Base-by-base conservation (phyloP, 768 basidiomycete genomes). In the Favolaschia claudopus region DNA sequence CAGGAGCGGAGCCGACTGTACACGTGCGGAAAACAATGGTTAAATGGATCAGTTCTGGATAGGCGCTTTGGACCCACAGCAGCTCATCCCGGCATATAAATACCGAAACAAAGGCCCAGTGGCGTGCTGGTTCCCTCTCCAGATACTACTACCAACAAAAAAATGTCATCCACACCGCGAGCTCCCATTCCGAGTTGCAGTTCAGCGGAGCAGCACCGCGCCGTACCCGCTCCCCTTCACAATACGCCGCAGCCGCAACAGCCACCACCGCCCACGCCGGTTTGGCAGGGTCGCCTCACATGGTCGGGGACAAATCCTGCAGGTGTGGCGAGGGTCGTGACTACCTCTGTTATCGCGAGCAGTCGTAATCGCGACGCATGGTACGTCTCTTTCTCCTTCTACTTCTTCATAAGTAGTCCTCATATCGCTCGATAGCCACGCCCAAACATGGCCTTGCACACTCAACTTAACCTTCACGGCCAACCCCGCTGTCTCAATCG, bases 401-500 rank as follows among this genome's bases (percentile, higher is more conserved):
- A 33, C 32, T 33, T 37, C 50, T 40, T 48, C n/a, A n/a, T n/a
- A n/a, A n/a, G n/a, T 39, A 10, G 19, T 58, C 44, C 31, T 32
- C 1, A 53, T 34, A 29, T 6, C 17, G 15, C 51, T 52, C 37
- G 20, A 1, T 64, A 90, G 89, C 50, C 82, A 71, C 40, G 60
- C 78, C 7, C 76, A 83, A 2, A 81, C 76, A 0, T 89, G 87
- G 88, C 88, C 89, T 1, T 53, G 62, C 7, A 64, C 66, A 4
- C 61, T 89, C 61, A 63, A 69, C 1, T 69, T 88, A 7, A 72
- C 70, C 15, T 72, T 80, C 8, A 75, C 80, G 22, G 72, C 72
- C 37, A 78, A 82, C 34, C 77, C 74, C 5, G 68, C 77, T 1
- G 77, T 83, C 12, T 62, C 84, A 1, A 31, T 64, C 5, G 5